phyloP scores from a whole-genome alignment of 2,329 filamentous ascomycete species.

The Penicillium sp. region DNA sequence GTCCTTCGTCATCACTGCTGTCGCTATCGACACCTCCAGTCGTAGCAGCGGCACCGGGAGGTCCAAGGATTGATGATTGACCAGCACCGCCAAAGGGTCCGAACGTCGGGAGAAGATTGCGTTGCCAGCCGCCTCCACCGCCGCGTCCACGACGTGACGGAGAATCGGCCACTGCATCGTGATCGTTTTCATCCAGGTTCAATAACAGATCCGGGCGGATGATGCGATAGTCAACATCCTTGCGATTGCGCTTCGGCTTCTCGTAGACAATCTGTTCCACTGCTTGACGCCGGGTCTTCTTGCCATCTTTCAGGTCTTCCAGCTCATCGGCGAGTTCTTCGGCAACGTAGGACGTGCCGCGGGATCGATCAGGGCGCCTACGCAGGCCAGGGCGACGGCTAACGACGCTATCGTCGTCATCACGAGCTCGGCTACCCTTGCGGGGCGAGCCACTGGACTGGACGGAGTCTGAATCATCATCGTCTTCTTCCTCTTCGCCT shows the following conservation, averaged over 20 bases:
- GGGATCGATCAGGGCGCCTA: conserved; percentile 49
- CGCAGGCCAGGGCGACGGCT: conserved; percentile 54
- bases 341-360: conserved; percentile 47
- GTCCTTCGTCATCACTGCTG: conserved; percentile 90
- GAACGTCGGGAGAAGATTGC: conserved; percentile 81
- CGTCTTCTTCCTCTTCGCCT: conserved; percentile 54
- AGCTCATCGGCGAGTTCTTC: conserved; percentile 61
- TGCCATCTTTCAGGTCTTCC: conserved; percentile 50
- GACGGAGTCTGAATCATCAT: conserved; percentile 54
- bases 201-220: conserved; percentile 69
- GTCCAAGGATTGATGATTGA: conserved; percentile 67
- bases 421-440: conserved; percentile 41
- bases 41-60: conserved; percentile 66
- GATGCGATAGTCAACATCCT: conserved; percentile 82
- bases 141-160: conserved; percentile 67
- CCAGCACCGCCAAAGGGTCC: conserved; percentile 88
- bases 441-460: conserved; percentile 45
- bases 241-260: conserved; percentile 56
- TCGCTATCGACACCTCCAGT: conserved; percentile 85
- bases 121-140: conserved; percentile 64
- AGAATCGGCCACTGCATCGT: conserved; percentile 61
- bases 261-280: conserved; percentile 39
- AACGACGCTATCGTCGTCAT: conserved; percentile 47
- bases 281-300: conserved; percentile 41
- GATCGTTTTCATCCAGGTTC: conserved; percentile 72